A percentile compares a stretch with the other conserved stretches of the same genome.
Evolutionary conservation across 495 filamentous ascomycete genomes (phyloP).

Genomic region (Penicillium malachiteum): DNA sequence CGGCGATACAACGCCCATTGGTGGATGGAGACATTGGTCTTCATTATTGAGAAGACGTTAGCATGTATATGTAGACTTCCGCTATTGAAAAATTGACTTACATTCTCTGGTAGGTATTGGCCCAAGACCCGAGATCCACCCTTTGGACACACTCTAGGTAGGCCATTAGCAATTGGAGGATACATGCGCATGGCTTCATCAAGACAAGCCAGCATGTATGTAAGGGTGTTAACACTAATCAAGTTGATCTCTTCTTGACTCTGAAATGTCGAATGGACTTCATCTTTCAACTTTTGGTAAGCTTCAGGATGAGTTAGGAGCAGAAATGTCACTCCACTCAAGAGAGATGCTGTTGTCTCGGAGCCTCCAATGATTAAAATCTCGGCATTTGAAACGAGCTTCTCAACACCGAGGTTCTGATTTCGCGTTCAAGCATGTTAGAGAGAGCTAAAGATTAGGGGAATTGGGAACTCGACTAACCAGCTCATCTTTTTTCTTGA

Average conservation of each 20-base stretch:
- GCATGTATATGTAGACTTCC: background rate
- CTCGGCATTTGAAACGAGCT: constrained; percentile 29
- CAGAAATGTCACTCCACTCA: constrained; percentile 54
- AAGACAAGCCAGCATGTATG: constrained; percentile 56
- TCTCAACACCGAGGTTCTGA: background rate
- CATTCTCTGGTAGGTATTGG: constrained; percentile 37
- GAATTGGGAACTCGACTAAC: constrained; percentile 16
- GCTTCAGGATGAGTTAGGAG: constrained; percentile 45
- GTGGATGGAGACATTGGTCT: constrained; percentile 51
- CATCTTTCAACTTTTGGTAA: constrained; percentile 42
- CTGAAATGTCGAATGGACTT: constrained; percentile 40
- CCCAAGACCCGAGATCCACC: constrained; percentile 49
- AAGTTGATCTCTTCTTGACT: constrained; percentile 55
- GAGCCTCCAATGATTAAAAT: constrained; percentile 54
- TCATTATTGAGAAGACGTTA: background rate
- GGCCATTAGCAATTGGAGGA: constrained; percentile 50
- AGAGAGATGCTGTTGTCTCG: constrained; percentile 60
- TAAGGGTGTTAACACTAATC: constrained; percentile 40
- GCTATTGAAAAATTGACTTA: constrained; percentile 3
- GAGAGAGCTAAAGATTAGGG: background rate
- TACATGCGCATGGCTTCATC: constrained; percentile 60
- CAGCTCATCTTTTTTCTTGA: constrained; percentile 47
- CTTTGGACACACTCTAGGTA: constrained; percentile 45
- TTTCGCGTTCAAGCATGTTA: background rate
- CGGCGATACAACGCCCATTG: constrained; percentile 49